phyloP scores from a whole-genome alignment of 2,329 filamentous ascomycete genomes.

The Cercospora citrullina region DNA sequence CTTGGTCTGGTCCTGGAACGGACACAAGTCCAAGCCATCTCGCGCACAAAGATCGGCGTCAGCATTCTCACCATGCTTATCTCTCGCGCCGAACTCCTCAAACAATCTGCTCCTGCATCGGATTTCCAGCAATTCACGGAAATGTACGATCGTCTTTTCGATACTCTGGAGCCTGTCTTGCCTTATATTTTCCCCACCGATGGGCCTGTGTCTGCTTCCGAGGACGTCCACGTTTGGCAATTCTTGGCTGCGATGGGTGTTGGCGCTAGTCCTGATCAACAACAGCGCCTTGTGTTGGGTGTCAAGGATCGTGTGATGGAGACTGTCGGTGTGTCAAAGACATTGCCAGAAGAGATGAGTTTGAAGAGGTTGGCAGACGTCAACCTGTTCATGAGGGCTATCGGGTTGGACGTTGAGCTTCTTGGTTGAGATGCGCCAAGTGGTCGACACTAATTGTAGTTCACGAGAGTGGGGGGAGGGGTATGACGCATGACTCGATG shows the following conservation, averaged over 20 bases:
- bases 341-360: constrained; percentile 81
- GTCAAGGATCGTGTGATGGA: constrained; percentile 99
- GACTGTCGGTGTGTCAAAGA: constrained; percentile 85
- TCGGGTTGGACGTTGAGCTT: constrained; percentile 92
- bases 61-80: constrained; percentile 91
- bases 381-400: constrained; percentile 97
- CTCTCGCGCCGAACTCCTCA: constrained; percentile 89
- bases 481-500: not conserved
- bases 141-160: constrained; percentile 85
- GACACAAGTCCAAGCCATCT: constrained; percentile 79
- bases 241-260: constrained; percentile 94
- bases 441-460: not conserved
- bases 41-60: constrained; percentile 82
- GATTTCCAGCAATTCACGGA: constrained; percentile 80
- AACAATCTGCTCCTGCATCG: constrained; percentile 65
- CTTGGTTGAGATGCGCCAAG: constrained; percentile 53
- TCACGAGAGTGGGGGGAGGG: not conserved
- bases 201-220: constrained; percentile 66
- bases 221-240: constrained; percentile 98
- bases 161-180: constrained; percentile 78
- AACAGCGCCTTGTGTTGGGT: constrained; percentile 88
- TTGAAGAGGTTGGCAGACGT: constrained; percentile 84
- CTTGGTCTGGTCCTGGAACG: constrained; percentile 79
- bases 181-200: constrained; percentile 85
- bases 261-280: constrained; percentile 88